Percentiles rank a stretch among this genome's conserved stretches.
Conservation (phyloP, 352 stramenopile species). For the Globisporangium middletonii region DNA sequence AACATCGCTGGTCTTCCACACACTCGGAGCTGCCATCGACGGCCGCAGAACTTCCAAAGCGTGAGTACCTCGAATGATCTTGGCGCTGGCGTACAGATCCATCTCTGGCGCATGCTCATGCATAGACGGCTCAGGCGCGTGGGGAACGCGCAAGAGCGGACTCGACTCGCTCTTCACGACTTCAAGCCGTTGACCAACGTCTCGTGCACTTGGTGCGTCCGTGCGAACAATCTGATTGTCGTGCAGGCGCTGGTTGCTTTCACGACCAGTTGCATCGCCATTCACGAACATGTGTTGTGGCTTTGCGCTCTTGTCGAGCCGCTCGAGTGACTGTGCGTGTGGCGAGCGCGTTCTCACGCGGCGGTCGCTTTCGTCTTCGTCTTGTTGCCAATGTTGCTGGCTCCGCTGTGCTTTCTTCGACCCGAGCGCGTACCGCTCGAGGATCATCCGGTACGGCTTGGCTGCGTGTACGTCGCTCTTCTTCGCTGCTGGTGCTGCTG, state of each 20-base stretch:
- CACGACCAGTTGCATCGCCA: not conserved
- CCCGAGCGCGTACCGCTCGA: conserved; percentile 31
- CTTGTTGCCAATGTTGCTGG: not conserved
- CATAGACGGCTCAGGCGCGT: not conserved
- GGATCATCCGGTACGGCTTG: conserved; percentile 29
- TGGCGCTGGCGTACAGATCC: too few relatives aligned
- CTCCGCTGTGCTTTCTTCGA: conserved; percentile 15
- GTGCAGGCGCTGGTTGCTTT: not conserved
- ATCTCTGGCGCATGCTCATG: not conserved
- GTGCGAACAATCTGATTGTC: not conserved
- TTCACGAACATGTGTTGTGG: not conserved
- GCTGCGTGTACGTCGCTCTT: not conserved
- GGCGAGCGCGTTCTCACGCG: not conserved
- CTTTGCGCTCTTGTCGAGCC: not conserved
- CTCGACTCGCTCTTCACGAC: not conserved
- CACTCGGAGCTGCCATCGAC: too few relatives aligned
- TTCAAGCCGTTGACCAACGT: not conserved
- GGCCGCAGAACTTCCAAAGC: too few relatives aligned
- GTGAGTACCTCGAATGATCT: too few relatives aligned
- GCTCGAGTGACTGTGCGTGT: too few relatives aligned
- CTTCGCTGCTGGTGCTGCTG: not conserved
- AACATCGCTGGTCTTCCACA: too few relatives aligned
- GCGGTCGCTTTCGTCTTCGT: not conserved
- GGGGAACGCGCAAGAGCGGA: not conserved
- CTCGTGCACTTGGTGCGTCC: not conserved